These are phyloP conservation scores for Penicillium arizonense DNA, from an alignment of 495 filamentous ascomycete genomes.

Conservation along the genomic window DNA sequence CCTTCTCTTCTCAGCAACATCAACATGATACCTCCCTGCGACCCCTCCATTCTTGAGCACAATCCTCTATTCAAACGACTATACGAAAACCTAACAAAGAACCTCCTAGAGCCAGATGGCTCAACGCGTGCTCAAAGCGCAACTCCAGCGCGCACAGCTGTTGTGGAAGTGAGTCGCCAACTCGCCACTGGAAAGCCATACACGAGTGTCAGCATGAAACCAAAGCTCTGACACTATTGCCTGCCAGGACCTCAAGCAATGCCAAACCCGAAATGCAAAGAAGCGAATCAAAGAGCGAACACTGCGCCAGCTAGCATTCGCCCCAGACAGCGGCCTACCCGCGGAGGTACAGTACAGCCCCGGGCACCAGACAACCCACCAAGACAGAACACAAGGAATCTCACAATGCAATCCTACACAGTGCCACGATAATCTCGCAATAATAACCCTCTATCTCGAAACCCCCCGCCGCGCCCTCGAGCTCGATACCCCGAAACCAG, in stretches of 20 bases:
- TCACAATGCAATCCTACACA: constrained; percentile 4
- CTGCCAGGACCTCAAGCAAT: constrained; percentile 38
- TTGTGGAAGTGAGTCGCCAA: constrained; percentile 46
- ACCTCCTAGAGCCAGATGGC: constrained; percentile 59
- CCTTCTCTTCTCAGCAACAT: constrained; percentile 12
- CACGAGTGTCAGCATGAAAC: background rate
- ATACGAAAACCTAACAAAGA: constrained; percentile 57
- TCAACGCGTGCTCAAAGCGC: constrained; percentile 55
- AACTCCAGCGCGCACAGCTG: constrained; percentile 51
- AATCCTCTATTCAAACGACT: constrained; percentile 66
- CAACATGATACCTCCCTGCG: constrained; percentile 65
- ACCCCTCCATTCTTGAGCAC: constrained; percentile 56
- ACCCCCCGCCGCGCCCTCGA: constrained; percentile 27
- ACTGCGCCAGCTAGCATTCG: constrained; percentile 33
- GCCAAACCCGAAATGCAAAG: constrained; percentile 34
- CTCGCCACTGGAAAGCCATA: background rate
- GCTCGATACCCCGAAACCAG: constrained; percentile 11
- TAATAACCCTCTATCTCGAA: constrained; percentile 41
- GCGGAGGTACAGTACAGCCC: constrained; percentile 21
- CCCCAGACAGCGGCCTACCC: constrained; percentile 29
- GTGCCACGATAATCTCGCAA: constrained; percentile 36
- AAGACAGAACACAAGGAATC: background rate
- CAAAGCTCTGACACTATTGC: background rate
- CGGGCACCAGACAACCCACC: background rate
- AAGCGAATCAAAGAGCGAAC: constrained; percentile 37